phyloP scores from a whole-genome alignment of 169 alveolate species.

The Eimeria sp. region DNA sequence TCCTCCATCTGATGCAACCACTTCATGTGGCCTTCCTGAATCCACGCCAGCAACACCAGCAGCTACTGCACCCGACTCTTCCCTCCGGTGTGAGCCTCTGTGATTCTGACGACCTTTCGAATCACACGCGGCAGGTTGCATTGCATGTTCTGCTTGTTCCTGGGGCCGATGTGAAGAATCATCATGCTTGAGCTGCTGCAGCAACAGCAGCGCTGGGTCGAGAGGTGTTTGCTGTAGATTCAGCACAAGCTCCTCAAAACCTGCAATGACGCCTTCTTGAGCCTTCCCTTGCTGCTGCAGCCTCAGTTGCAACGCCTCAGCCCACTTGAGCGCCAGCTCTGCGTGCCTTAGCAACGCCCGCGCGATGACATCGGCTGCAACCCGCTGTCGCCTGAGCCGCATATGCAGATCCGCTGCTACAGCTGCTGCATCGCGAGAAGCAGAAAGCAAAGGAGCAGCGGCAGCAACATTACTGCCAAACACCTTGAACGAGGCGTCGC shows the following conservation, averaged over 20 bases:
- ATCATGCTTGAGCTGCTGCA: conserved; percentile 16
- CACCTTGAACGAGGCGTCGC: conserved; percentile 14
- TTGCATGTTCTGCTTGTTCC: not conserved
- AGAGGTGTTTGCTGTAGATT: conserved; percentile 38
- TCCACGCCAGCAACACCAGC: not conserved
- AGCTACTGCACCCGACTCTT: not conserved
- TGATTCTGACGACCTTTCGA: not conserved
- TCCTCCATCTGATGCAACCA: not conserved
- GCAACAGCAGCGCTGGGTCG: conserved; percentile 55
- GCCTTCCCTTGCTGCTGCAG: conserved; percentile 51
- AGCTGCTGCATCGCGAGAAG: conserved; percentile 69
- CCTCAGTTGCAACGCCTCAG: conserved; percentile 37
- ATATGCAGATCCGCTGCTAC: conserved; percentile 48
- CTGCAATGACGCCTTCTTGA: conserved; percentile 17
- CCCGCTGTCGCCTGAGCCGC: conserved; percentile 38
- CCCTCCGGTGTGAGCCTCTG: not conserved
- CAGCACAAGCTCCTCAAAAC: not conserved
- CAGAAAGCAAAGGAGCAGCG: conserved; percentile 30
- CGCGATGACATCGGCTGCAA: conserved; percentile 29
- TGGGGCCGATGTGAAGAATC: not conserved
- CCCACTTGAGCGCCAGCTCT: conserved; percentile 42
- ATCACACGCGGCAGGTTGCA: not conserved
- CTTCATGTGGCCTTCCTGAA: not conserved
- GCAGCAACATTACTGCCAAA: conserved; percentile 32
- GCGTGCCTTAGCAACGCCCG: conserved; percentile 44